Conservation (phyloP, 192 early-diverging fungal genomes). For the Polychytrium aggregatum region DNA sequence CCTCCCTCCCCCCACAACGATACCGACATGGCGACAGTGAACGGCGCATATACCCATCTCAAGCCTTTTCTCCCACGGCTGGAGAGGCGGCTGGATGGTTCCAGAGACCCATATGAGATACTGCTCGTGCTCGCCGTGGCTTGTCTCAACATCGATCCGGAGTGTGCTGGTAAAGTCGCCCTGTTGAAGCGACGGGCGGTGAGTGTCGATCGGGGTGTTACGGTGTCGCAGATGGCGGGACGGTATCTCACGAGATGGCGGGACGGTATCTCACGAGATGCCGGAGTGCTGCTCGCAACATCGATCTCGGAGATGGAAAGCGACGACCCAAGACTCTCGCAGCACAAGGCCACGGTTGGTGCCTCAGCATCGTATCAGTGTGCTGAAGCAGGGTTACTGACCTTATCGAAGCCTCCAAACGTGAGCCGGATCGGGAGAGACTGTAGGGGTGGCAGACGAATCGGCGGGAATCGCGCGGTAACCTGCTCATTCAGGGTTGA, state of each 20-base stretch:
- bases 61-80: constrained; percentile 31
- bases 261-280: too few relatives aligned
- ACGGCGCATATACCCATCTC: constrained; percentile 41
- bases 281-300: too few relatives aligned
- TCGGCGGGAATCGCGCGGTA: too few relatives aligned
- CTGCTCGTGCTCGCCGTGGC: constrained; percentile 22
- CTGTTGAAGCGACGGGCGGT: constrained; percentile 4
- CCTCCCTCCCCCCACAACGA: background rate
- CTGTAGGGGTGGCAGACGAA: constrained; percentile 24
- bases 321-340: too few relatives aligned
- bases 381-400: background rate
- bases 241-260: too few relatives aligned
- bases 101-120: constrained; percentile 28
- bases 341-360: too few relatives aligned
- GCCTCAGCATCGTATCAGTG: background rate
- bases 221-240: too few relatives aligned
- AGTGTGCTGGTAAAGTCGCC: constrained; percentile 18
- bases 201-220: background rate
- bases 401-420: constrained; percentile 30
- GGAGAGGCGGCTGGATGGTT: constrained; percentile 33
- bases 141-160: constrained; percentile 24
- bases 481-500: too few relatives aligned
- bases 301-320: too few relatives aligned
- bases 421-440: constrained; percentile 9
- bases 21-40: constrained; percentile 29